These are phyloP conservation scores for Primulina eburnea DNA, from an alignment of 257 asterid species.

Conservation along the genomic window DNA sequence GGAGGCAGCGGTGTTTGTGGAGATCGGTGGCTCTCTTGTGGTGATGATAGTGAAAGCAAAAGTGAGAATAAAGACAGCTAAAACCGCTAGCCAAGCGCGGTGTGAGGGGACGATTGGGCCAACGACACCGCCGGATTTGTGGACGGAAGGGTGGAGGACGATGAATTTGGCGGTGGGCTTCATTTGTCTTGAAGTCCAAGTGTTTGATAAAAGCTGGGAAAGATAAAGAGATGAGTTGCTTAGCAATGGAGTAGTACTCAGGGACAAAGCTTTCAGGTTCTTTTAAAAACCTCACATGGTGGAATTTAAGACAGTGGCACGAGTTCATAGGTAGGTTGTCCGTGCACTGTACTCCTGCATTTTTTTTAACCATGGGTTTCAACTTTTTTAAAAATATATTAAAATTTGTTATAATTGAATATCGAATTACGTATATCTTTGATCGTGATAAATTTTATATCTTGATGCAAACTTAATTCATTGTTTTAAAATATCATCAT, in stretches of 20 bases:
- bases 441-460: too few species aligned
- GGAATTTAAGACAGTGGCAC: slow-evolving; percentile 27
- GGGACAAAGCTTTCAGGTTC: slow-evolving; percentile 5
- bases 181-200: slow-evolving; percentile 35
- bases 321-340: slow-evolving; percentile 22
- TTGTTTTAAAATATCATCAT: too few species aligned
- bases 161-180: slow-evolving; percentile 64
- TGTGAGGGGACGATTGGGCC: slow-evolving; percentile 29
- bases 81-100: slow-evolving; percentile 52
- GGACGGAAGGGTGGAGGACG: slow-evolving; percentile 60
- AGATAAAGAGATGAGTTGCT: background rate
- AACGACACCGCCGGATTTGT: slow-evolving; percentile 41
- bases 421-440: too few species aligned
- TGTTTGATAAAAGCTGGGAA: slow-evolving; percentile 20
- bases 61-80: slow-evolving; percentile 52
- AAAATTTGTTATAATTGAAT: too few species aligned
- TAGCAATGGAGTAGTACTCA: background rate
- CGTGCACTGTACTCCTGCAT: slow-evolving; percentile 13
- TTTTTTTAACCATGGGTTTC: background rate
- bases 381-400: too few species aligned
- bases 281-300: slow-evolving; percentile 23
- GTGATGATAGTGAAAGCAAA: slow-evolving; percentile 55
- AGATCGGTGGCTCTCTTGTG: slow-evolving; percentile 38
- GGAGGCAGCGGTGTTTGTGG: slow-evolving; percentile 9
- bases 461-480: too few species aligned